A percentile compares a stretch with the other conserved stretches of the same genome.
Evolutionary conservation across 2,329 filamentous ascomycete species (phyloP).

Genomic region (Anisogramma anomala): DNA sequence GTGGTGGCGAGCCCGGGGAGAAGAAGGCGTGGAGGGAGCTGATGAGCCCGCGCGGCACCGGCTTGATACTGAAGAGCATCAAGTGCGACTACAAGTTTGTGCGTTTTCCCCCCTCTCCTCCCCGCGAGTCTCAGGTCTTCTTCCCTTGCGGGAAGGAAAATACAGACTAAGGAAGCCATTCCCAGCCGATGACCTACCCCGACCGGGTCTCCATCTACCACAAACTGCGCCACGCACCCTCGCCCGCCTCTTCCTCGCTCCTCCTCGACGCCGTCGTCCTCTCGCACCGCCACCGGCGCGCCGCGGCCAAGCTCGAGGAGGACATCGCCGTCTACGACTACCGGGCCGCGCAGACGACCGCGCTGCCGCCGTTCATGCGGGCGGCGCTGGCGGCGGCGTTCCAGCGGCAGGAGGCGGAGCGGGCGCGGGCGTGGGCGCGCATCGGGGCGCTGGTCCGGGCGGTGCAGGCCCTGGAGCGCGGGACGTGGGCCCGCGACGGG

Average conservation of each 20-base stretch:
- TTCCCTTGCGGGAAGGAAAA: too few species aligned
- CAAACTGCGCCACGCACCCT: constrained; percentile 50
- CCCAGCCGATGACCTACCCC: constrained; percentile 69
- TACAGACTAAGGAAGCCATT: too few species aligned
- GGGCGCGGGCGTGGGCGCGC: constrained; percentile 36
- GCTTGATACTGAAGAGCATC: constrained; percentile 70
- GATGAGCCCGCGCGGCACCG: constrained; percentile 52
- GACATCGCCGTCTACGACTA: constrained; percentile 70
- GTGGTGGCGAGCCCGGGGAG: constrained; percentile 51
- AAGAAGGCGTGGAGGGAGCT: constrained; percentile 55
- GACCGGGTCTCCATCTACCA: constrained; percentile 77
- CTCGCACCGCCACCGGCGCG: constrained; percentile 61
- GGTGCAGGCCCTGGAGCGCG: constrained; percentile 53
- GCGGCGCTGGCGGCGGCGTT: constrained; percentile 27
- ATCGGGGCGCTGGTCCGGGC: constrained; percentile 45
- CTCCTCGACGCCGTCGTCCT: constrained; percentile 53
- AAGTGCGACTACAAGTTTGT: constrained; percentile 37
- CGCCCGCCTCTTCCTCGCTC: constrained; percentile 34
- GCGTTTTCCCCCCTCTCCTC: constrained; percentile 23
- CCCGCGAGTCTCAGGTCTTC: constrained; percentile 3
- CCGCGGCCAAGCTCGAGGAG: constrained; percentile 64
- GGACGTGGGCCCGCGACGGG: constrained; percentile 61
- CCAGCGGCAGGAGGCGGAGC: constrained; percentile 43
- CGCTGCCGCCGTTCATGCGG: constrained; percentile 31
- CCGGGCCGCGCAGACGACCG: constrained; percentile 24